Conservation (phyloP, 2,329 filamentous ascomycete genomes). For the Cyclaneusma minus region DNA sequence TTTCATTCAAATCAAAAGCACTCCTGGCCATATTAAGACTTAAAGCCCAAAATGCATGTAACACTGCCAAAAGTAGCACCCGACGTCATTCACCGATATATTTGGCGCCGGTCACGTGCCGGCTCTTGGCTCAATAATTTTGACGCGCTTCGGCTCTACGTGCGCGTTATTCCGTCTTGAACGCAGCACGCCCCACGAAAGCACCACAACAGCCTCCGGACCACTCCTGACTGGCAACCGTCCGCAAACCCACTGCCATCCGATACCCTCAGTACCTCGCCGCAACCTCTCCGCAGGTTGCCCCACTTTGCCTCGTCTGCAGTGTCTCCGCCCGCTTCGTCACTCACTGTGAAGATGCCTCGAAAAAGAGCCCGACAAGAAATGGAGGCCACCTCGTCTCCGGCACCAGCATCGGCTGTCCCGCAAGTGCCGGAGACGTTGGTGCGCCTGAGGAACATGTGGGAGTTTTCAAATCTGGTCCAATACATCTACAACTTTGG, state of each 20-base stretch:
- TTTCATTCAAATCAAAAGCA: too few species aligned
- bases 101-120: too few species aligned
- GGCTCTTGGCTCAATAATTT: too few species aligned
- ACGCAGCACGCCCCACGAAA: too few species aligned
- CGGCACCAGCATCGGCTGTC: conserved; percentile 5
- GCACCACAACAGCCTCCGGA: too few species aligned
- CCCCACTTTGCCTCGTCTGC: neutral
- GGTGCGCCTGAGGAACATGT: conserved; percentile 70
- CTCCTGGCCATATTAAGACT: too few species aligned
- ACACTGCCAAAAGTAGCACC: too few species aligned
- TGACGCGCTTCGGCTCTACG: too few species aligned
- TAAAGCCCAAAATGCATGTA: too few species aligned
- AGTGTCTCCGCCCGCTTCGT: conserved; percentile 1
- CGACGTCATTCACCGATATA: too few species aligned
- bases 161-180: too few species aligned
- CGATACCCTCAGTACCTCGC: neutral
- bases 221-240: neutral
- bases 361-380: conserved; percentile 33
- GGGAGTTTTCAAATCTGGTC: conserved; percentile 88
- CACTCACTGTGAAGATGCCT: conserved; percentile 25
- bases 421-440: conserved; percentile 20
- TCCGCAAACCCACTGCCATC: too few species aligned
- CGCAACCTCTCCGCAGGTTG: neutral
- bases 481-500: conserved; percentile 93
- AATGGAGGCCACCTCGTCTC: conserved; percentile 16